phyloP scores from a whole-genome alignment of 2,329 filamentous ascomycete genomes.

The Metarhizium robertsii region DNA sequence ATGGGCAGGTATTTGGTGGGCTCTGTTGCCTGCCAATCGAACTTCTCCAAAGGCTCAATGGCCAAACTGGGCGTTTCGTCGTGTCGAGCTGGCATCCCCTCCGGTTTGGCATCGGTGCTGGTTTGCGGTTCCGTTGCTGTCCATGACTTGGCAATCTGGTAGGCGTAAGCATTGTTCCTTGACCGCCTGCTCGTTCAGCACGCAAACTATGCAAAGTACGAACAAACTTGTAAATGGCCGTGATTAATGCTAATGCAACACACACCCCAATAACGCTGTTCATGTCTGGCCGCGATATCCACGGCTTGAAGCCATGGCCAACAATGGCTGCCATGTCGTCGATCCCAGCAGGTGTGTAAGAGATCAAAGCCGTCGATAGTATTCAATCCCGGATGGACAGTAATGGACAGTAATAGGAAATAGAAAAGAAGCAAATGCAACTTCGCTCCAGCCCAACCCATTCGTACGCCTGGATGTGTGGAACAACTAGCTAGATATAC shows the following conservation, averaged over 20 bases:
- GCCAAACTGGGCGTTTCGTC: neutral
- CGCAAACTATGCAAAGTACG: neutral
- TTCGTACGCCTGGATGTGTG: too few species aligned
- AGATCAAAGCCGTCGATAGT: neutral
- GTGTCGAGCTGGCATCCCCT: neutral
- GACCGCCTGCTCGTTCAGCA: too few species aligned
- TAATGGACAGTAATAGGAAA: too few species aligned
- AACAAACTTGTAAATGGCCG: neutral
- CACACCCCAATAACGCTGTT: neutral
- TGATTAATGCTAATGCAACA: neutral
- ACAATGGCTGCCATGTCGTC: neutral
- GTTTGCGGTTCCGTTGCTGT: neutral
- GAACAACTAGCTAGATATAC: too few species aligned
- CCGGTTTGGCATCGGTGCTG: neutral
- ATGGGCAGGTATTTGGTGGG: conserved; percentile 36
- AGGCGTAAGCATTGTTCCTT: neutral
- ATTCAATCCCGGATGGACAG: too few species aligned
- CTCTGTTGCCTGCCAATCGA: conserved; percentile 29
- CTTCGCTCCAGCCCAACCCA: too few species aligned
- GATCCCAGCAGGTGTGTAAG: neutral
- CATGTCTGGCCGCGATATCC: neutral
- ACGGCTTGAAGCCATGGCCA: neutral
- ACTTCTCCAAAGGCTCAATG: conserved; percentile 18
- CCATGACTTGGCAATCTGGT: neutral
- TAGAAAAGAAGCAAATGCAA: too few species aligned